These are phyloP conservation scores for Phymatotrichopsis omnivora DNA, from an alignment of 2,329 filamentous ascomycete species.

Conservation along the genomic window DNA sequence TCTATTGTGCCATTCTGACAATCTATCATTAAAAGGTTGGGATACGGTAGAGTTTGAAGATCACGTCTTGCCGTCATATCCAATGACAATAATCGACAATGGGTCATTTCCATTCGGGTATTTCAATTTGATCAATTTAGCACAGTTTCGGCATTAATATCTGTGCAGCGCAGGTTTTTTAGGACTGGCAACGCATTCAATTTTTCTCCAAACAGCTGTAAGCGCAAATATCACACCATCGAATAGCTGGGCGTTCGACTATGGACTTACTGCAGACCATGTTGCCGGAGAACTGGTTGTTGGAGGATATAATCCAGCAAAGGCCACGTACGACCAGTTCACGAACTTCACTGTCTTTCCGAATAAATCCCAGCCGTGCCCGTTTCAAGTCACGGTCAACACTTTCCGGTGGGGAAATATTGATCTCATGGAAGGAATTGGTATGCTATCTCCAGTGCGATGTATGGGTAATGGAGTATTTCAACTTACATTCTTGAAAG, in stretches of 20 bases:
- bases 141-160: too few relatives aligned
- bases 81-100: constrained; percentile 15
- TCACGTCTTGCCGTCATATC: constrained; percentile 5
- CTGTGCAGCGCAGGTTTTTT: constrained; percentile 20
- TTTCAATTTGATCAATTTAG: too few relatives aligned
- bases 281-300: constrained; percentile 15
- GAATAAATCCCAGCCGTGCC: constrained; percentile 20
- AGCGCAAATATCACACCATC: constrained; percentile 7
- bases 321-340: constrained; percentile 6
- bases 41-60: constrained; percentile 10
- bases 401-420: constrained; percentile 18
- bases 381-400: constrained; percentile 20
- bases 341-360: constrained; percentile 16
- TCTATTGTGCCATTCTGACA: constrained; percentile 3
- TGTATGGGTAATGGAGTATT: not conserved
- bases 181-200: constrained; percentile 19
- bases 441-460: constrained; percentile 1
- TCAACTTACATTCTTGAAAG: not conserved
- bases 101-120: constrained; percentile 20
- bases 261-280: constrained; percentile 10
- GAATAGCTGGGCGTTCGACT: constrained; percentile 19
- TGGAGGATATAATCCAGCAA: constrained; percentile 19
- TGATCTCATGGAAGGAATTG: constrained; percentile 12
- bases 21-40: constrained; percentile 13
- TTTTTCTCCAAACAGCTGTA: constrained; percentile 16